Evolutionary conservation across 345 rosid species (phyloP), one percentile per base, ranked within the genome.

Genomic region (Carallia brachiata): DNA sequence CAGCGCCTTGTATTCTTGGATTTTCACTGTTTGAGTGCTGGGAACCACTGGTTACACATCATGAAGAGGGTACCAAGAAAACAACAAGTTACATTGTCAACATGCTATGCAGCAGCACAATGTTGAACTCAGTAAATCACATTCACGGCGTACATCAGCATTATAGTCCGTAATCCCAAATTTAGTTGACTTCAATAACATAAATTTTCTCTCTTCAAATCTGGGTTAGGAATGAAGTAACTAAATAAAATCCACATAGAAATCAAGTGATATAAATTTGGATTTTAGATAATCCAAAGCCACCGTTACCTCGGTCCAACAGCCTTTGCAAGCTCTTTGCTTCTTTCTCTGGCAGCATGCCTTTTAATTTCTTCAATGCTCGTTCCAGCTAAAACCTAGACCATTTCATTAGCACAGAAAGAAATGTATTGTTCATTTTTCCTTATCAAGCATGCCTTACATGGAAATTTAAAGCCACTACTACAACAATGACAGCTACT

Each of bases 351-450:
- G 57, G 73, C 81, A 36, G 79, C 82, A 31, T 66, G 55, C 72
- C 19, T 77, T 72, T 67, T 80, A 50, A 82, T 78, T 53, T 78
- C 85, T 69, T 81, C 84, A 39, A 82, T 57, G 39, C 80, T 76
- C 66, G 73, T 82, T 52, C 85, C 82, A 32, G 78, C 71, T 34
- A 77, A 54, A 75, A 77, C 71, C 84, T 79, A 61, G 15, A 61
- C 60, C 31, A 19, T 56, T 27, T 10, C 50, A 13, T 44, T 12
- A 44, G 16, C 10, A 44, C 50, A 44, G 16, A 4, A 44, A 44
- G 50, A 44, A 44, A 3, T 44, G 17, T 12, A 12, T 44, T 44
- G 50, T 12, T 44, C 50, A 12, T 44, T 13, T 44, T 44, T 44
- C 50, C 2, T 44, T 44, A 44, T 44, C 50, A 44, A 12, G 50